Evolutionary conservation across 2,329 filamentous ascomycete species (phyloP).

Genomic region (Rhinocladiella similis): DNA sequence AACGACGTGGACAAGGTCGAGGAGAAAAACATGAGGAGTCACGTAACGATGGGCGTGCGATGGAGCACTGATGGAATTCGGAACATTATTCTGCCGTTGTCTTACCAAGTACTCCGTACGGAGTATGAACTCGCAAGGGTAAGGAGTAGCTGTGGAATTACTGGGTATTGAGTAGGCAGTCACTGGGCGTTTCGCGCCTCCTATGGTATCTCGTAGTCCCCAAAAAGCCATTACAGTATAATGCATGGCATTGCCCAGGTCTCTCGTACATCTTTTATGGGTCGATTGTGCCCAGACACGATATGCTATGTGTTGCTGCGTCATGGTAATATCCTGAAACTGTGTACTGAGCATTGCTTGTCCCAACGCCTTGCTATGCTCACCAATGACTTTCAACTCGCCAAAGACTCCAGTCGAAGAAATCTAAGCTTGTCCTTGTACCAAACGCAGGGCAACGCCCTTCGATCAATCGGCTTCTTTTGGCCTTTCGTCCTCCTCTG

Average conservation of each 20-base stretch:
- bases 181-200: too few relatives aligned
- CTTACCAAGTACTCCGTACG: background rate
- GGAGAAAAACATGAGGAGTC: background rate
- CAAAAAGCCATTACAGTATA: too few relatives aligned
- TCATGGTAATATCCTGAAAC: background rate
- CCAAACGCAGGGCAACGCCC: background rate
- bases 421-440: background rate
- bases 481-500: conserved; percentile 12
- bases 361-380: background rate
- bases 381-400: background rate
- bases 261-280: background rate
- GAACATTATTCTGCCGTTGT: background rate
- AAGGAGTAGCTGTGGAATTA: too few relatives aligned
- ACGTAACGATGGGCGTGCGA: background rate
- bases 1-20: background rate
- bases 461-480: conserved; percentile 3
- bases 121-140: too few relatives aligned
- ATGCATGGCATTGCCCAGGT: background rate
- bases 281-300: background rate
- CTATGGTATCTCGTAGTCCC: too few relatives aligned
- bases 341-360: background rate
- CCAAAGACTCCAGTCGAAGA: too few relatives aligned
- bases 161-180: too few relatives aligned
- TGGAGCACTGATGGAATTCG: background rate
- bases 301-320: background rate